These are phyloP conservation scores for Clitoria ternatea DNA, from an alignment of 306 rosid genomes.

Conservation along the genomic window DNA sequence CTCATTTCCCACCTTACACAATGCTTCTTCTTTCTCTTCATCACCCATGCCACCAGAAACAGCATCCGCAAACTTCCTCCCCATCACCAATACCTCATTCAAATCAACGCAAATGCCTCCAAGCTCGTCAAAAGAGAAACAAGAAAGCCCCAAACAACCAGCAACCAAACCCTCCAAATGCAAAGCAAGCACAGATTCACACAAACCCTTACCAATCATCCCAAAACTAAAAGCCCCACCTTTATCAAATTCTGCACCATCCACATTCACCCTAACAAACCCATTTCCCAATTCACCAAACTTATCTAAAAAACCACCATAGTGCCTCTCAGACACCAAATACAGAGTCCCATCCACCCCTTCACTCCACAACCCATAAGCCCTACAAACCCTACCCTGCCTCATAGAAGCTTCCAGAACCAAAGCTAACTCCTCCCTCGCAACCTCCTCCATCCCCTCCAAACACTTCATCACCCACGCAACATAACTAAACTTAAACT, in stretches of 20 bases:
- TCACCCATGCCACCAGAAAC: slow-evolving; percentile 18
- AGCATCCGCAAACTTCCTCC: slow-evolving; percentile 44
- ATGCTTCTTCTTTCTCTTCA: slow-evolving; percentile 22
- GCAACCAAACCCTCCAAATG: slow-evolving; percentile 53
- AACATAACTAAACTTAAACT: slow-evolving; percentile 47
- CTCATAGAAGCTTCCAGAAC: slow-evolving; percentile 51
- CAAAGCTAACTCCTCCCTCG: slow-evolving; percentile 54
- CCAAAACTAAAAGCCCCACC: slow-evolving; percentile 43
- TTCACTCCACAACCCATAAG: slow-evolving; percentile 81
- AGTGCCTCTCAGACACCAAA: slow-evolving; percentile 53
- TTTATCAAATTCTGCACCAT: slow-evolving; percentile 25
- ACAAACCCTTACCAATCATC: slow-evolving; percentile 42
- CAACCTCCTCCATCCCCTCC: slow-evolving; percentile 54
- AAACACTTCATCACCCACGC: slow-evolving; percentile 59
- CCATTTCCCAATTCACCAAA: slow-evolving; percentile 31
- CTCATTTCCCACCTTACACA: slow-evolving; percentile 26
- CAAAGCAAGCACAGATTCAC: slow-evolving; percentile 64
- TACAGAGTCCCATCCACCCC: slow-evolving; percentile 51
- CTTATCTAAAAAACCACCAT: slow-evolving; percentile 36
- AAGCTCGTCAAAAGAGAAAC: slow-evolving; percentile 59
- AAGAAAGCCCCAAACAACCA: slow-evolving; percentile 57
- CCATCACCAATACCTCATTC: slow-evolving; percentile 52
- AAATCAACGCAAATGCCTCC: slow-evolving; percentile 59
- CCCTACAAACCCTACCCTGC: slow-evolving; percentile 42
- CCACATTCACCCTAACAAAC: slow-evolving; percentile 27